A percentile compares a stretch with the other conserved stretches of the same genome.
These are phyloP conservation scores for Boletus vermiculosoides DNA, from an alignment of 768 basidiomycete species.

Conservation along the genomic window DNA sequence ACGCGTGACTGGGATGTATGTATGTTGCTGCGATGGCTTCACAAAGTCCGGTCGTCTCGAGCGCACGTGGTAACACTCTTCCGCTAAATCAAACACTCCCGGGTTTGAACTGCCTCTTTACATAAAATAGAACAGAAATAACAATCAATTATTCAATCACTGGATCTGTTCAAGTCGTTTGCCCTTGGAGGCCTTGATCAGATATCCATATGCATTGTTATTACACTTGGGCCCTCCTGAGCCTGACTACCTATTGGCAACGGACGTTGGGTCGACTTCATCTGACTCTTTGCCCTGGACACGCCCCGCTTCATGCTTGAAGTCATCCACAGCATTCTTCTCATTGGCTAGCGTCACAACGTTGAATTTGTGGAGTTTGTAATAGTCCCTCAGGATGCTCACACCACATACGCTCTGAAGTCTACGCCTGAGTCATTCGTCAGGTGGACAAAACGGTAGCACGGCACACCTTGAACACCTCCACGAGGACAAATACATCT, in stretches of 20 bases:
- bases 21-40: neutral
- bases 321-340: conserved; percentile 39
- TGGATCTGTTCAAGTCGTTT: no score
- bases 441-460: neutral
- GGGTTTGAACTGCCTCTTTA: neutral
- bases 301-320: conserved; percentile 35
- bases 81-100: conserved; percentile 9
- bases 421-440: neutral
- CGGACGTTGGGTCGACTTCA: neutral
- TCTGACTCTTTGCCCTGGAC: conserved; percentile 21
- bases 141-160: no score
- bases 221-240: neutral
- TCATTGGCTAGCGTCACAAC: conserved; percentile 67
- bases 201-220: neutral
- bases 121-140: no score
- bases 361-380: conserved; percentile 73
- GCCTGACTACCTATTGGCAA: neutral
- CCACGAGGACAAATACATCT: conserved; percentile 72
- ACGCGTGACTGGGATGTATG: neutral
- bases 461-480: conserved; percentile 72
- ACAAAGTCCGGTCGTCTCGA: neutral
- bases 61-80: neutral
- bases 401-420: conserved; percentile 71
- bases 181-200: neutral
- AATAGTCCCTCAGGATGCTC: conserved; percentile 71